A percentile compares a stretch with the other conserved stretches of the same genome.
phyloP scores from a whole-genome alignment of 805 yeast genomes.

The Candida pseudoglaebosa region DNA sequence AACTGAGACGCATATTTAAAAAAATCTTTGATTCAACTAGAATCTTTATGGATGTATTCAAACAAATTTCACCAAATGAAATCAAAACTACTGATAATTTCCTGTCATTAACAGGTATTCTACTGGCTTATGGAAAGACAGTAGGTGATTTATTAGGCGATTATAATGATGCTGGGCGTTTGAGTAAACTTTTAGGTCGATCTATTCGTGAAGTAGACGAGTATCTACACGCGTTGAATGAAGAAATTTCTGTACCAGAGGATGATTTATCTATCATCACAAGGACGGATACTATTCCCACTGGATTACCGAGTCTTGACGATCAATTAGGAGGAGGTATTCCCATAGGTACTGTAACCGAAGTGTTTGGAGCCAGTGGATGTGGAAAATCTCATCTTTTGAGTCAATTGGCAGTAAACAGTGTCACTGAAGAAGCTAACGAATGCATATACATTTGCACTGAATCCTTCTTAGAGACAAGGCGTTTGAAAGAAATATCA shows the following conservation, averaged over 20 bases:
- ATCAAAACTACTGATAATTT: conserved; percentile 11
- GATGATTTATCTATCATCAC: conserved; percentile 3
- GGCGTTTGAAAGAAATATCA: conserved; percentile 42
- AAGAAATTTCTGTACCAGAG: neutral
- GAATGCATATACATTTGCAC: conserved; percentile 67
- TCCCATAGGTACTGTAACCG: conserved; percentile 45
- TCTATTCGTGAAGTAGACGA: conserved; percentile 26
- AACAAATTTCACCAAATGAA: conserved; percentile 16
- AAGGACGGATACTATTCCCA: conserved; percentile 10
- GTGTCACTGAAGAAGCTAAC: conserved; percentile 15
- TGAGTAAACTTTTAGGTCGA: conserved; percentile 21
- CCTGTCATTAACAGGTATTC: conserved; percentile 12
- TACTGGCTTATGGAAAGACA: conserved; percentile 23
- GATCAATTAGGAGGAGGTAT: conserved; percentile 27
- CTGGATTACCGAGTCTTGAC: conserved; percentile 26
- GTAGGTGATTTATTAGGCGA: conserved; percentile 21
- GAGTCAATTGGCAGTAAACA: conserved; percentile 58
- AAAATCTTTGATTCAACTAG: too few species aligned
- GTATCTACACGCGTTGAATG: conserved; percentile 10
- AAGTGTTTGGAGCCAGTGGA: conserved; percentile 79
- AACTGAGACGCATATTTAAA: too few species aligned
- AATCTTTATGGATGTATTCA: conserved; percentile 23
- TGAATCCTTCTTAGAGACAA: conserved; percentile 68
- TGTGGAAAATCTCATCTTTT: conserved; percentile 83
- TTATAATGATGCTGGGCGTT: conserved; percentile 10